Conservation (phyloP, 2,329 filamentous ascomycete species). For the Penicillium oxalicum region DNA sequence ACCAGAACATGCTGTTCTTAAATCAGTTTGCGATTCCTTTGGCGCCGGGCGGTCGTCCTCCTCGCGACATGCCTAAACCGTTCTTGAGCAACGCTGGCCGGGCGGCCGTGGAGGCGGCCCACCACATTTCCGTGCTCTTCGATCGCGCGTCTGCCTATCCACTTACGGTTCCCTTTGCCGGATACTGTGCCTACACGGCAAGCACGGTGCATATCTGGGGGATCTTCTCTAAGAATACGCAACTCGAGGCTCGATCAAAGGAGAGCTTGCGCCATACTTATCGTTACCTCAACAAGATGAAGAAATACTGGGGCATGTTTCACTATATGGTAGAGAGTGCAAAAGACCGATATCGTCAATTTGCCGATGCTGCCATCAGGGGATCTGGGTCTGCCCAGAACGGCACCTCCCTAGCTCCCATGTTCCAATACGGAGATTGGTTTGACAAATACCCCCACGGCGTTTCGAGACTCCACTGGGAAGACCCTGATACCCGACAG, state of each 20-base stretch:
- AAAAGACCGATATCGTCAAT: constrained; percentile 78
- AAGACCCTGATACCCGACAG: constrained; percentile 64
- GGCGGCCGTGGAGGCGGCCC: constrained; percentile 75
- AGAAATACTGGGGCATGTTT: constrained; percentile 97
- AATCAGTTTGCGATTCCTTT: constrained; percentile 76
- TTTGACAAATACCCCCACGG: constrained; percentile 92
- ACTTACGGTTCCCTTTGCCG: constrained; percentile 84
- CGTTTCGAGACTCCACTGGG: constrained; percentile 75
- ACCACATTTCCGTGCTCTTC: constrained; percentile 76
- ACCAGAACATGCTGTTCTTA: constrained; percentile 85
- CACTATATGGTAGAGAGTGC: constrained; percentile 93
- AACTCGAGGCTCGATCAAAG: constrained; percentile 71
- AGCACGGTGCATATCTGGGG: constrained; percentile 92
- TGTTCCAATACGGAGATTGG: constrained; percentile 97
- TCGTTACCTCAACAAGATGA: constrained; percentile 88
- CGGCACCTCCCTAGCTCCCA: constrained; percentile 47
- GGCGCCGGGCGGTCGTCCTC: constrained; percentile 57
- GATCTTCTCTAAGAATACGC: constrained; percentile 76
- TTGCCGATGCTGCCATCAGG: constrained; percentile 71
- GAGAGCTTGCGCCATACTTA: constrained; percentile 81
- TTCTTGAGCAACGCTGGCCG: constrained; percentile 72
- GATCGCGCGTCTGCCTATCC: constrained; percentile 73
- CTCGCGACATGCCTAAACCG: constrained; percentile 65
- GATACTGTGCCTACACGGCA: constrained; percentile 89
- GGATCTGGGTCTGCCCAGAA: constrained; percentile 46